These are phyloP conservation scores for Talaromyces sp. DNA, from an alignment of 2,329 filamentous ascomycete genomes.

Conservation along the genomic window DNA sequence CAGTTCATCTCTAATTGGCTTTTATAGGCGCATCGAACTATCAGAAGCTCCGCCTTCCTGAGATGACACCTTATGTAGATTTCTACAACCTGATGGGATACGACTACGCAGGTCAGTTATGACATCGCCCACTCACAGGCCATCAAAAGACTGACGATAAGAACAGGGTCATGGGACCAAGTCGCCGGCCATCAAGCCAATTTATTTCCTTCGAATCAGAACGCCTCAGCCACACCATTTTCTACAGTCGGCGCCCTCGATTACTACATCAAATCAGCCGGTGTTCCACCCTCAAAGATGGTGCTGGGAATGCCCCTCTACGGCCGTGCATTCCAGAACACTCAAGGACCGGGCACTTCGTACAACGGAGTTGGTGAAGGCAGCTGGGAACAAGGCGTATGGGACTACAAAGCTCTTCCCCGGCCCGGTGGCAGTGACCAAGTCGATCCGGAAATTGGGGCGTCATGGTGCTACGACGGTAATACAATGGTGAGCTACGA, in stretches of 20 bases:
- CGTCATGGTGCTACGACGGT: slow-evolving; percentile 72
- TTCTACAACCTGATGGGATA: slow-evolving; percentile 46
- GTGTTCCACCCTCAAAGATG: slow-evolving; percentile 66
- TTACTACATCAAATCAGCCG: slow-evolving; percentile 62
- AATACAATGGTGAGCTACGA: slow-evolving; percentile 74
- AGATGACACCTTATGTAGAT: slow-evolving; percentile 49
- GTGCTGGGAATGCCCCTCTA: slow-evolving; percentile 96
- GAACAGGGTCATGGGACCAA: slow-evolving; percentile 49
- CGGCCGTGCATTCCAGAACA: slow-evolving; percentile 78
- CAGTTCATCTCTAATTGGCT: slow-evolving; percentile 31
- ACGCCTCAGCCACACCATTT: slow-evolving; percentile 70
- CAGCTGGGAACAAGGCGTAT: slow-evolving; percentile 80
- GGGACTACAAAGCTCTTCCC: slow-evolving; percentile 84
- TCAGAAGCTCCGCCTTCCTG: slow-evolving; percentile 37
- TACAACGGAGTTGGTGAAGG: slow-evolving; percentile 69
- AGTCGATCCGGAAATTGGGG: slow-evolving; percentile 61
- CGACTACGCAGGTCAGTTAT: slow-evolving; percentile 18
- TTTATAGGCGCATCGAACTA: slow-evolving; percentile 24
- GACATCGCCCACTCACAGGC: neutral
- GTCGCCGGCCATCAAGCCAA: slow-evolving; percentile 78
- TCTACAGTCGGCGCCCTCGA: slow-evolving; percentile 67
- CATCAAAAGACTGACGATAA: neutral
- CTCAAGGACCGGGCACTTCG: slow-evolving; percentile 67
- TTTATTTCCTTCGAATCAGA: slow-evolving; percentile 58
- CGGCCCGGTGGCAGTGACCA: slow-evolving; percentile 62